phyloP scores from a whole-genome alignment of 768 basidiomycete genomes.

The Lyophyllum atratum region DNA sequence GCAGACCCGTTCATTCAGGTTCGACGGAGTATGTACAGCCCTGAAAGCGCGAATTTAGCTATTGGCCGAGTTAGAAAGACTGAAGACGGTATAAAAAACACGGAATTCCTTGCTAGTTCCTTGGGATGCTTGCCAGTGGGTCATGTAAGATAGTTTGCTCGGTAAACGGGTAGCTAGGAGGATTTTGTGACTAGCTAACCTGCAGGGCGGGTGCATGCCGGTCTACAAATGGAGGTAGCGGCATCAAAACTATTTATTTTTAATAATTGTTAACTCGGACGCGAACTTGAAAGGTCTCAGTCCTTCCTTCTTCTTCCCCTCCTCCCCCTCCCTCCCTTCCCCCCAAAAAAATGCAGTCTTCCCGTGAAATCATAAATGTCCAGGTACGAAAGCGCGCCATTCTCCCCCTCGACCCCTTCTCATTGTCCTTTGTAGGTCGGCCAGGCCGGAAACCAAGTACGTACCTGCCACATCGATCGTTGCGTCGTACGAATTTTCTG shows the following conservation, averaged over 20 bases:
- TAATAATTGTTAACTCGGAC: constrained; percentile 8
- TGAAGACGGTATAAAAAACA: too few species aligned
- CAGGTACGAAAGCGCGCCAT: constrained; percentile 50
- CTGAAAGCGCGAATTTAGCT: too few species aligned
- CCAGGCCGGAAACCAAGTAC: constrained; percentile 62
- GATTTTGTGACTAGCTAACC: too few species aligned
- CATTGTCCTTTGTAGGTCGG: constrained; percentile 50
- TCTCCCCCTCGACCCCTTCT: background rate
- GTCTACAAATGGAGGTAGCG: constrained; percentile 3
- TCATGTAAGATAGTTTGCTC: too few species aligned
- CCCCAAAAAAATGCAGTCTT: constrained; percentile 21
- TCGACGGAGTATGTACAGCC: too few species aligned
- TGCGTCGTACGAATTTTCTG: constrained; percentile 46
- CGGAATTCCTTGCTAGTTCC: too few species aligned
- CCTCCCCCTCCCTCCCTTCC: background rate
- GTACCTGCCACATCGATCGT: constrained; percentile 50
- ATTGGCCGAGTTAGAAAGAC: too few species aligned
- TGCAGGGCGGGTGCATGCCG: background rate
- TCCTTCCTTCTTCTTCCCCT: constrained; percentile 4
- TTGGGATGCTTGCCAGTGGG: too few species aligned
- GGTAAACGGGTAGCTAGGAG: too few species aligned
- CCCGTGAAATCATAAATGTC: constrained; percentile 81
- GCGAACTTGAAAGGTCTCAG: constrained; percentile 9
- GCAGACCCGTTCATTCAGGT: too few species aligned
- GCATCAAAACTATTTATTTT: constrained; percentile 5